Percentiles rank a stretch among this genome's conserved stretches.
Evolutionary conservation across 352 stramenopile species (phyloP).

Genomic region (Phytopythium aichiense): DNA sequence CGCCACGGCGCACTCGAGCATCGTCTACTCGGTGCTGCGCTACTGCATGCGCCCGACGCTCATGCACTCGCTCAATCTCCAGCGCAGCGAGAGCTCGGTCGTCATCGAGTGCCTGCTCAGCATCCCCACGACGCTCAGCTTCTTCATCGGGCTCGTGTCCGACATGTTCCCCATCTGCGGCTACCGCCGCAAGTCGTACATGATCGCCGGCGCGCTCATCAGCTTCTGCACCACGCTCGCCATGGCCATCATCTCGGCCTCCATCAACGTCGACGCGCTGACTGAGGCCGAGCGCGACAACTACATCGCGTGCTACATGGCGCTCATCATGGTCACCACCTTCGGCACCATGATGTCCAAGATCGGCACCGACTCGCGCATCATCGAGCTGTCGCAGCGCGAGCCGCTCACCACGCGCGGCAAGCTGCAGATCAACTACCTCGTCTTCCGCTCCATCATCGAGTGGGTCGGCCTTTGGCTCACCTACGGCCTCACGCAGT

Average conservation of each 20-base stretch:
- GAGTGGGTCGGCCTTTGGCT: constrained; percentile 49
- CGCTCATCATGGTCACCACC: constrained; percentile 73
- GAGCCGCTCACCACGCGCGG: constrained; percentile 67
- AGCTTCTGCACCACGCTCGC: constrained; percentile 52
- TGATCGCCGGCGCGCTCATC: constrained; percentile 68
- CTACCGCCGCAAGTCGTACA: constrained; percentile 90
- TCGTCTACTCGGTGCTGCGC: constrained; percentile 60
- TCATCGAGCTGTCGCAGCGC: constrained; percentile 78
- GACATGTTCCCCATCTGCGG: constrained; percentile 84
- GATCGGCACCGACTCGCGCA: constrained; percentile 75
- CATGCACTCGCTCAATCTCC: constrained; percentile 57
- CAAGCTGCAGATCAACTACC: constrained; percentile 73
- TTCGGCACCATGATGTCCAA: constrained; percentile 84
- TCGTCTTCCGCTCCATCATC: constrained; percentile 52
- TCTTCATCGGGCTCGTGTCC: constrained; percentile 85
- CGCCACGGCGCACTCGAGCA: constrained; percentile 40
- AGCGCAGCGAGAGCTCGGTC: constrained; percentile 41
- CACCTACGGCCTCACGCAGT: constrained; percentile 41
- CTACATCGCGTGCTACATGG: constrained; percentile 46
- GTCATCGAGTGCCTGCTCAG: constrained; percentile 74
- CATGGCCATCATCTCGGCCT: constrained; percentile 49
- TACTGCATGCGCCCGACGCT: constrained; percentile 67
- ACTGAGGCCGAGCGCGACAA: constrained; percentile 22
- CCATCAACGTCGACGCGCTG: constrained; percentile 23
- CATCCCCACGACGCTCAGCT: constrained; percentile 85